phyloP scores from a whole-genome alignment of 305 asterid species.

The Nicotiana rustica region DNA sequence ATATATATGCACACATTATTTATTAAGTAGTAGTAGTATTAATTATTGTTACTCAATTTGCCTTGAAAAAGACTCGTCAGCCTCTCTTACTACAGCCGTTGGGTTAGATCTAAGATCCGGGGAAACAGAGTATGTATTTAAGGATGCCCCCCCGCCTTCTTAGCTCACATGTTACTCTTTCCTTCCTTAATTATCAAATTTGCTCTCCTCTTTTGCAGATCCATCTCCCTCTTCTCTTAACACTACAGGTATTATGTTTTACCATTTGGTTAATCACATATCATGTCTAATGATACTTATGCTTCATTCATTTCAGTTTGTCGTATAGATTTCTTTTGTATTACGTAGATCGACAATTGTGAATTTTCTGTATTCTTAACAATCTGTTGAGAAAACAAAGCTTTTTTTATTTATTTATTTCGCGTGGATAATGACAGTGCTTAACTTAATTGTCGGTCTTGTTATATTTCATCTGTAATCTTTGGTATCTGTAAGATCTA shows the following conservation, averaged over 20 bases:
- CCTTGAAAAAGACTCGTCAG: conserved; percentile 3
- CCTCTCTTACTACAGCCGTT: conserved; percentile 1
- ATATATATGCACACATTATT: no score
- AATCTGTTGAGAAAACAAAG: background rate
- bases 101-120: background rate
- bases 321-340: background rate
- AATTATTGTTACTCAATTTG: no score
- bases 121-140: conserved; percentile 31
- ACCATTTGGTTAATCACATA: background rate
- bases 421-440: background rate
- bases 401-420: background rate
- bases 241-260: background rate
- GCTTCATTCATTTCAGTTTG: background rate
- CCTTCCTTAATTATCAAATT: background rate
- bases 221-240: background rate
- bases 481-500: conserved; percentile 23
- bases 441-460: background rate
- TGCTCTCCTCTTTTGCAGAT: background rate
- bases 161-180: conserved; percentile 8
- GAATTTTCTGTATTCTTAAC: background rate
- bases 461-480: background rate
- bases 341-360: background rate
- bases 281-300: background rate
- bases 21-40: no score
- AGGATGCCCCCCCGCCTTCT: conserved; percentile 32